Conservation (phyloP, 176 grass and related monocot genomes). For the Eragrostis nindensis region DNA sequence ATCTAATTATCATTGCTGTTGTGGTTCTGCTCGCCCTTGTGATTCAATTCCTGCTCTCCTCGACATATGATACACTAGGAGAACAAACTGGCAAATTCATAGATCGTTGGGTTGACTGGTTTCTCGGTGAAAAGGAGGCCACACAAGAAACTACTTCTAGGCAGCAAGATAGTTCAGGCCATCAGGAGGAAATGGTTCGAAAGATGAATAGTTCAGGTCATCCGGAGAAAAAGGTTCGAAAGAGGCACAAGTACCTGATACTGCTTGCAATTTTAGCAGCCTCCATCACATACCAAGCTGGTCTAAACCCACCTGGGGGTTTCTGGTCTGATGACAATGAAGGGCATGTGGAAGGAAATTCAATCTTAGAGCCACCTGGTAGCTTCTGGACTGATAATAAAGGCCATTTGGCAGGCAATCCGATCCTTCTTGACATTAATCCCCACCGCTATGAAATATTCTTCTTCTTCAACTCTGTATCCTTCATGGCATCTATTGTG, state of each 20-base stretch:
- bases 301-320: slow-evolving; percentile 38
- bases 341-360: too few species aligned
- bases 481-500: slow-evolving; percentile 46
- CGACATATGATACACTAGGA: neutral
- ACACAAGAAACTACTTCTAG: neutral
- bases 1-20: slow-evolving; percentile 35
- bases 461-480: slow-evolving; percentile 40
- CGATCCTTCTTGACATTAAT: slow-evolving; percentile 24
- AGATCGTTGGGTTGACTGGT: neutral
- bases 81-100: neutral
- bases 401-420: slow-evolving; percentile 28
- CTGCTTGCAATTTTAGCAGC: slow-evolving; percentile 56
- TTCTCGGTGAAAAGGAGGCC: neutral
- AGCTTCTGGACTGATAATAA: slow-evolving; percentile 37
- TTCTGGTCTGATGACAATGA: too few species aligned
- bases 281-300: slow-evolving; percentile 52
- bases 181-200: too few species aligned
- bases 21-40: slow-evolving; percentile 25
- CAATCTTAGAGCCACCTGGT: too few species aligned
- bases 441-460: slow-evolving; percentile 20
- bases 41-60: slow-evolving; percentile 45
- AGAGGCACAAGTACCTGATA: slow-evolving; percentile 50
- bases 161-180: too few species aligned
- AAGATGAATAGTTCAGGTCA: too few species aligned
- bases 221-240: slow-evolving; percentile 18